A percentile compares a stretch with the other conserved stretches of the same genome.
Evolutionary conservation across 169 alveolate species (phyloP).

Genomic region (Prorocentrum cordatum): DNA sequence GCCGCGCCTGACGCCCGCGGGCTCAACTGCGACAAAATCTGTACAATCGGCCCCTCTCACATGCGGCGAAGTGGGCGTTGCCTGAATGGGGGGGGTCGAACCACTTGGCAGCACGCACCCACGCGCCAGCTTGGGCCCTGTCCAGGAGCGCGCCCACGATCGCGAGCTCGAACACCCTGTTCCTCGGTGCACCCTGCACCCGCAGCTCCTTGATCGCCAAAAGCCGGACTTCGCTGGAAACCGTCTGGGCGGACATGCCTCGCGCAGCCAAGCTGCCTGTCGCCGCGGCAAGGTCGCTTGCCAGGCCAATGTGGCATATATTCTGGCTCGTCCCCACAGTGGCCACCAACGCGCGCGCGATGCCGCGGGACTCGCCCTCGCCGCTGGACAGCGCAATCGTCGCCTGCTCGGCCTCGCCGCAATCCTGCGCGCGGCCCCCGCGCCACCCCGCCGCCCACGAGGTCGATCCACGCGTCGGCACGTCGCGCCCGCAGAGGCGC

Average conservation of each 20-base stretch:
- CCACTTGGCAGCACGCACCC: too few species aligned
- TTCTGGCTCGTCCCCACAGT: background rate
- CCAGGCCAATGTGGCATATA: background rate
- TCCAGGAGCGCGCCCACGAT: background rate
- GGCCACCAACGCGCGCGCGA: background rate
- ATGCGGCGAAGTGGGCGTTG: too few species aligned
- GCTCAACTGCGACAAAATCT: too few species aligned
- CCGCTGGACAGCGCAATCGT: background rate
- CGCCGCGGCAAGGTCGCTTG: background rate
- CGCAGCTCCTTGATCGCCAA: background rate
- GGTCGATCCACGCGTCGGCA: background rate
- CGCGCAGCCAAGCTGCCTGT: background rate
- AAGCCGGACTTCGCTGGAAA: background rate
- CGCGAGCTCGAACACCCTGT: background rate
- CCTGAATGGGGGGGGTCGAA: too few species aligned
- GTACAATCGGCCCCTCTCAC: too few species aligned
- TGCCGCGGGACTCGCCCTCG: constrained; percentile 1
- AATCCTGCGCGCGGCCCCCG: background rate
- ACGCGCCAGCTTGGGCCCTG: background rate
- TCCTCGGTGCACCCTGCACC: background rate
- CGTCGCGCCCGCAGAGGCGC: background rate
- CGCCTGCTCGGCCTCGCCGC: background rate
- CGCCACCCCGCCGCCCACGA: background rate
- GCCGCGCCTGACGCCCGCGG: too few species aligned
- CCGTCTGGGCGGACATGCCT: background rate